Evolutionary conservation across 495 filamentous ascomycete species (phyloP).

Genomic region (Zalerion maritima): DNA sequence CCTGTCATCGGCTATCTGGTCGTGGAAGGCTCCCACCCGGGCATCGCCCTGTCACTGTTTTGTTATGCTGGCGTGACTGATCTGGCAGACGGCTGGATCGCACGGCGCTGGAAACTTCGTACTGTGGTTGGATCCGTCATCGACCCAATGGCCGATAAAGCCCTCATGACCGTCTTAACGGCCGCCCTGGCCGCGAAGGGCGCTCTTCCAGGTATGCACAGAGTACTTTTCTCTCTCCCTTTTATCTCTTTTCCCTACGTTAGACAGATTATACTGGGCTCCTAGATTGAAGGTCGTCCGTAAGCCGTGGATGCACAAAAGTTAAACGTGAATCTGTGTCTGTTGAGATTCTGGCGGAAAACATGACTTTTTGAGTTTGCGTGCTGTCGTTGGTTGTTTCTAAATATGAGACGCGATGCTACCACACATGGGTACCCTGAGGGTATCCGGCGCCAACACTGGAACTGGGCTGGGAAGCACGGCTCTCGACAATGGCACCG

Average conservation of each 20-base stretch:
- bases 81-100: conserved; percentile 82
- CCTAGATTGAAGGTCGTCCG: too few species aligned
- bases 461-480: too few species aligned
- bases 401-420: too few species aligned
- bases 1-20: conserved; percentile 84
- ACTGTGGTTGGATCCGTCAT: conserved; percentile 95
- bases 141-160: conserved; percentile 94
- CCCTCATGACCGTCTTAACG: conserved; percentile 82
- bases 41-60: conserved; percentile 67
- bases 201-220: conserved; percentile 63
- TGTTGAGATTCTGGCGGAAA: too few species aligned
- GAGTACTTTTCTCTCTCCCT: conserved; percentile 10
- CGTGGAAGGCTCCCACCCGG: conserved; percentile 65
- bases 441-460: too few species aligned
- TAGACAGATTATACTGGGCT: not conserved
- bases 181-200: conserved; percentile 71
- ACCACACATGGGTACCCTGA: too few species aligned
- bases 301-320: not conserved
- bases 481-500: too few species aligned
- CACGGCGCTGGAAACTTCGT: conserved; percentile 68
- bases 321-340: too few species aligned
- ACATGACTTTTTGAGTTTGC: too few species aligned
- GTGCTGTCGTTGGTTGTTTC: too few species aligned
- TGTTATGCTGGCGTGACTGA: conserved; percentile 87
- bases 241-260: conserved; percentile 3